A percentile compares a stretch with the other conserved stretches of the same genome.
Evolutionary conservation across 192 early-diverging fungal genomes (phyloP).

Genomic region (Coemansia sp.): DNA sequence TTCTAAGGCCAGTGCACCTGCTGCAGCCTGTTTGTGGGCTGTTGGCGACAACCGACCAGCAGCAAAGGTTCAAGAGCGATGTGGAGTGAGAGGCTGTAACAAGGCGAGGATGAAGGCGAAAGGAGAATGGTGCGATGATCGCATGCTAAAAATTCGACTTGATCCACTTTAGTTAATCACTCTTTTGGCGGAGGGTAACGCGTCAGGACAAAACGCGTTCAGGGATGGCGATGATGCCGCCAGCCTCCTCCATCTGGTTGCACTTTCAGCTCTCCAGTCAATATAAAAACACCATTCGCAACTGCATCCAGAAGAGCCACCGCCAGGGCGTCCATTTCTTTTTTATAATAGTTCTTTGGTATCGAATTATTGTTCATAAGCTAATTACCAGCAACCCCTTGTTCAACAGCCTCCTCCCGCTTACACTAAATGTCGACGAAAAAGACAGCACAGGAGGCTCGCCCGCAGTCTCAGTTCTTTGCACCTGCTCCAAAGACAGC

Average conservation of each 20-base stretch:
- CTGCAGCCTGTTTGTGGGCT: conserved; percentile 1
- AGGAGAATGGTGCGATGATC: too few species aligned
- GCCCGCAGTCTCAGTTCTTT: conserved; percentile 53
- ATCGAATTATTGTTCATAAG: too few species aligned
- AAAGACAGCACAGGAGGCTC: conserved; percentile 28
- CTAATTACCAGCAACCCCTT: not conserved
- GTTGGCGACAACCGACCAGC: conserved; percentile 1
- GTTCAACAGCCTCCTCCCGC: not conserved
- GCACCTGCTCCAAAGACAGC: conserved; percentile 12
- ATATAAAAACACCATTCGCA: too few species aligned
- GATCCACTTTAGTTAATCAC: too few species aligned
- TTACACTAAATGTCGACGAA: conserved; percentile 37
- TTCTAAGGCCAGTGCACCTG: not conserved
- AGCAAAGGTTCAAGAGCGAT: not conserved
- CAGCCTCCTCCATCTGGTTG: too few species aligned
- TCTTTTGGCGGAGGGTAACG: too few species aligned
- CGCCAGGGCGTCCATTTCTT: too few species aligned
- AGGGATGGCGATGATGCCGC: not conserved
- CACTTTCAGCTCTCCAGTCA: too few species aligned
- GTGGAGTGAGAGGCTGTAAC: not conserved
- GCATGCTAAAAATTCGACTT: too few species aligned
- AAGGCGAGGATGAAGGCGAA: too few species aligned
- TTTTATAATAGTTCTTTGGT: too few species aligned
- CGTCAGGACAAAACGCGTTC: not conserved
- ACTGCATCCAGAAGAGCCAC: too few species aligned